Evolutionary conservation across 192 early-diverging fungal genomes (phyloP).

Genomic region (Allomyces macrogynus): DNA sequence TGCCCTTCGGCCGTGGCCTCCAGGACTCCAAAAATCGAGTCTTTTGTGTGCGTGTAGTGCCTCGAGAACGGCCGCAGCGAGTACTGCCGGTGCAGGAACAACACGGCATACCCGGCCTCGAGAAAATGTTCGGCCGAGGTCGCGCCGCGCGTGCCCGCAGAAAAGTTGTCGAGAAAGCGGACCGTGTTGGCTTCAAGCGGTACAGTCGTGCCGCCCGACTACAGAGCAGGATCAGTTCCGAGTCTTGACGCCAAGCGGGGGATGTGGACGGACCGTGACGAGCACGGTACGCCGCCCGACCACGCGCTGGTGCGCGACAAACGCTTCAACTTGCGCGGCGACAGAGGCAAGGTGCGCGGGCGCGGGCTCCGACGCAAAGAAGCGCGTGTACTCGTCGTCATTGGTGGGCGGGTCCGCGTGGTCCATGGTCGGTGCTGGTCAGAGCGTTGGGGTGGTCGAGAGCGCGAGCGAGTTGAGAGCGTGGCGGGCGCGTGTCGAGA

Average conservation of each 20-base stretch:
- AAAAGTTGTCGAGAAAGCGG: constrained; percentile 97
- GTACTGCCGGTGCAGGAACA: constrained; percentile 88
- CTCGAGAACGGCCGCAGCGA: constrained; percentile 77
- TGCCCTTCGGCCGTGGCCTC: too few species aligned
- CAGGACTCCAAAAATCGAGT: constrained; percentile 71
- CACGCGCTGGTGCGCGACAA: constrained; percentile 30
- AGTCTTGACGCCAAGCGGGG: constrained; percentile 10
- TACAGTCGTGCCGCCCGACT: constrained; percentile 87
- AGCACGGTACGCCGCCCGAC: constrained; percentile 52
- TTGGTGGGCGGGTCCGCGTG: too few species aligned
- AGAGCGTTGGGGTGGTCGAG: too few species aligned
- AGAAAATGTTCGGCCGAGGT: constrained; percentile 82
- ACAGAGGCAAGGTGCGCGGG: constrained; percentile 40
- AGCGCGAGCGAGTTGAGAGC: too few species aligned
- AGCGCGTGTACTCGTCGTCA: constrained; percentile 7
- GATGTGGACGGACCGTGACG: constrained; percentile 39
- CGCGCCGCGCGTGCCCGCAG: constrained; percentile 83
- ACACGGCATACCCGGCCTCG: constrained; percentile 74
- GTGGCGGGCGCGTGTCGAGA: too few species aligned
- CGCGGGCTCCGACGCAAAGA: constrained; percentile 46
- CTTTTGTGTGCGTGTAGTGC: constrained; percentile 62
- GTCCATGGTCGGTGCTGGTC: too few species aligned
- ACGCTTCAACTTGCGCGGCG: constrained; percentile 29
- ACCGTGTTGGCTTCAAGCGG: constrained; percentile 91
- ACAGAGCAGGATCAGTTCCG: not conserved